A percentile compares a stretch with the other conserved stretches of the same genome.
Conservation (phyloP, 2,329 filamentous ascomycete genomes). For the Colletotrichum sp. region DNA sequence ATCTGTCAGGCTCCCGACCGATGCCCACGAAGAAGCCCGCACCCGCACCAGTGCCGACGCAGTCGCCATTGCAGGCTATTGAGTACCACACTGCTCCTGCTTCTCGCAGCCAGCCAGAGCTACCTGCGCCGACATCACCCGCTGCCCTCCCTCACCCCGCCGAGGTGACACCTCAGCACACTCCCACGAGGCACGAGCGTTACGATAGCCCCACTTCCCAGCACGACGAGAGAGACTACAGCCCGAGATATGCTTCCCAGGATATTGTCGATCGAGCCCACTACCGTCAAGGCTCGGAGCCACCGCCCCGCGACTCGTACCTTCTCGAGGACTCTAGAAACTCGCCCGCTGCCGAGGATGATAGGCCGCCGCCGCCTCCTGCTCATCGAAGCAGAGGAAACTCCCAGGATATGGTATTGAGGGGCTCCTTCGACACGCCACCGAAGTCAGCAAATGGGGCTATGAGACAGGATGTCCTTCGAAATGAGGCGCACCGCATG, state of each 20-base stretch:
- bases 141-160: slow-evolving; percentile 20
- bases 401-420: slow-evolving; percentile 44
- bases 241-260: slow-evolving; percentile 31
- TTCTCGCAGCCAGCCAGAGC: slow-evolving; percentile 33
- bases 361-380: slow-evolving; percentile 60
- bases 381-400: slow-evolving; percentile 53
- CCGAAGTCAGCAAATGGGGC: slow-evolving; percentile 47
- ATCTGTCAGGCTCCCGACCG: slow-evolving; percentile 12
- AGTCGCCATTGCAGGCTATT: slow-evolving; percentile 56
- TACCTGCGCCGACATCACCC: slow-evolving; percentile 38
- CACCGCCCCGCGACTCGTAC: slow-evolving; percentile 32
- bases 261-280: slow-evolving; percentile 34
- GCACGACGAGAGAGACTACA: slow-evolving; percentile 41
- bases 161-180: slow-evolving; percentile 15
- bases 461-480: slow-evolving; percentile 64
- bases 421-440: slow-evolving; percentile 43
- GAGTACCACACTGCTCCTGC: slow-evolving; percentile 53
- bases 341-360: slow-evolving; percentile 41
- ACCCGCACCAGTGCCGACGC: slow-evolving; percentile 47
- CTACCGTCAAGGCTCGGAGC: slow-evolving; percentile 41
- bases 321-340: slow-evolving; percentile 35
- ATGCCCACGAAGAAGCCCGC: slow-evolving; percentile 31
- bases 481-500: slow-evolving; percentile 60
- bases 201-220: slow-evolving; percentile 37
- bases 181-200: slow-evolving; percentile 29